These are phyloP conservation scores for Cornus florida DNA, from an alignment of 148 eudicot genomes.

Conservation along the genomic window DNA sequence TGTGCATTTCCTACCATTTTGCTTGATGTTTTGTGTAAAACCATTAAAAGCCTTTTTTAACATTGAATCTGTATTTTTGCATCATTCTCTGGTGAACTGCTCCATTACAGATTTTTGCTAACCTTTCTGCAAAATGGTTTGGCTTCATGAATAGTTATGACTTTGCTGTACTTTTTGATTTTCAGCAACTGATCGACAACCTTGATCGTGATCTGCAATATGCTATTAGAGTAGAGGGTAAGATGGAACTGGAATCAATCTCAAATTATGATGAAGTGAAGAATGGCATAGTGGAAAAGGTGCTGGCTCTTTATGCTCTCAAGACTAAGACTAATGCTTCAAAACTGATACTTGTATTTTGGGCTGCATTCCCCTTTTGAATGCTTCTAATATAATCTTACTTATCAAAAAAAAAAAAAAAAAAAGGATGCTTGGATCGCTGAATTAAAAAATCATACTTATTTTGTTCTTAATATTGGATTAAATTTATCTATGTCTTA, in stretches of 20 bases:
- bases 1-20: not conserved
- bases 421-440: not conserved
- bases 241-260: conserved; percentile 80
- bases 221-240: conserved; percentile 97
- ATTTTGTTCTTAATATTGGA: not conserved
- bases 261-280: conserved; percentile 92
- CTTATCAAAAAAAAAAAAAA: not conserved
- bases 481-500: not conserved
- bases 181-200: conserved; percentile 84
- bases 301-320: conserved; percentile 24
- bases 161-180: conserved; percentile 17
- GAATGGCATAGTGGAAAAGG: conserved; percentile 83
- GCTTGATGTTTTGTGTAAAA: conserved; percentile 1
- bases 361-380: too few relatives aligned
- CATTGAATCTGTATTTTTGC: not conserved
- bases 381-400: too few relatives aligned
- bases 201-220: conserved; percentile 99
- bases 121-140: not conserved
- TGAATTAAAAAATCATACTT: not conserved
- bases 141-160: conserved; percentile 7
- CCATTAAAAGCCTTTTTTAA: conserved; percentile 5
- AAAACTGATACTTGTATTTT: too few relatives aligned
- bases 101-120: not conserved
- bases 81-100: not conserved
- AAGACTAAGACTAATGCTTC: conserved; percentile 1